Evolutionary conservation across 1,139 yeast species (phyloP).

Genomic region (Nakaseomyces uthaithaninus): DNA sequence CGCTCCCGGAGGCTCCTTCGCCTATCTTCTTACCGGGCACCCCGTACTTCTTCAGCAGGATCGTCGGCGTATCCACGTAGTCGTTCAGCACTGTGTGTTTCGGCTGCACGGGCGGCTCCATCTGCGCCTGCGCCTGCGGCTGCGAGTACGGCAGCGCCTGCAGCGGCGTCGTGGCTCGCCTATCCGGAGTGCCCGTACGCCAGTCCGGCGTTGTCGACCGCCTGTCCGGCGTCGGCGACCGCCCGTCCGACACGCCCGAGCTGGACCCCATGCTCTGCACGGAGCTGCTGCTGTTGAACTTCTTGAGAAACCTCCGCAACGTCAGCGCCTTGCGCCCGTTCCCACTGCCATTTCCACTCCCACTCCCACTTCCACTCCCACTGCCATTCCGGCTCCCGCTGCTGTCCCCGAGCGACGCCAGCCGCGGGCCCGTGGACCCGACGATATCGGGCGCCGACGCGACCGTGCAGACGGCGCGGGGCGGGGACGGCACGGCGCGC

Average conservation of each 20-base stretch:
- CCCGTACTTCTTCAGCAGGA: slow-evolving; percentile 47
- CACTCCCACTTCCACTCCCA: background rate
- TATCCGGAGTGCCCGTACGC: too few relatives aligned
- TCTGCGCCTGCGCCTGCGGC: background rate
- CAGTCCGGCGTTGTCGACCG: too few relatives aligned
- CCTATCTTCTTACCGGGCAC: slow-evolving; percentile 53
- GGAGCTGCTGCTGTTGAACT: slow-evolving; percentile 17
- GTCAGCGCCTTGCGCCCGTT: slow-evolving; percentile 27
- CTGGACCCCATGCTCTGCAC: background rate
- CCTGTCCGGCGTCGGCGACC: too few relatives aligned
- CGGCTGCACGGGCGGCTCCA: slow-evolving; percentile 10
- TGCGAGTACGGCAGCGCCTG: too few relatives aligned
- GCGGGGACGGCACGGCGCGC: slow-evolving; percentile 12
- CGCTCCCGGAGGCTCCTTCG: slow-evolving; percentile 75
- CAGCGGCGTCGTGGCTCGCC: too few relatives aligned
- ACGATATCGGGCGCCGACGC: slow-evolving; percentile 1
- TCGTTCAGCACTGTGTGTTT: slow-evolving; percentile 11
- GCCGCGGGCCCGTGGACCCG: background rate
- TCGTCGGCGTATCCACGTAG: slow-evolving; percentile 34
- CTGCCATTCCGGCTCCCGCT: background rate
- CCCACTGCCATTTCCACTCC: slow-evolving; percentile 7
- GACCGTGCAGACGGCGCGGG: background rate
- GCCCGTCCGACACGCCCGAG: background rate
- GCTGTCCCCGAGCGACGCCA: slow-evolving; percentile 8
- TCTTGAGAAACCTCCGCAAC: slow-evolving; percentile 33